Evolutionary conservation across 345 rosid species (phyloP).

Genomic region (Heritiera littoralis): DNA sequence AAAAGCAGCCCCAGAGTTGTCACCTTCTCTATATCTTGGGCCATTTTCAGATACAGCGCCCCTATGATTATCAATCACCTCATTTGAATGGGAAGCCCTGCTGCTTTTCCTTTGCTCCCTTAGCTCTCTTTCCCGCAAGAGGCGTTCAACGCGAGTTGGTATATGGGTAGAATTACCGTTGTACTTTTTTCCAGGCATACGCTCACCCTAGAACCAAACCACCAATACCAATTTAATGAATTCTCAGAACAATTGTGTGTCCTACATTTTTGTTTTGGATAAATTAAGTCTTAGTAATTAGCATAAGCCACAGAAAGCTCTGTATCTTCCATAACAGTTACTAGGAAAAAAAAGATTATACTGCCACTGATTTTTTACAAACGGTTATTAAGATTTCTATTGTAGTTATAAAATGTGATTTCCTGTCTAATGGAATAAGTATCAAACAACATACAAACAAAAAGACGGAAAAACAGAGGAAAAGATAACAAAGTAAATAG

Average conservation of each 20-base stretch:
- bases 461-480: conserved; percentile 29
- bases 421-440: conserved; percentile 24
- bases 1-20: conserved; percentile 47
- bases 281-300: conserved; percentile 22
- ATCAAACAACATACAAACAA: conserved; percentile 26
- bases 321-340: conserved; percentile 24
- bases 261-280: conserved; percentile 55
- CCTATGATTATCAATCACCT: conserved; percentile 42
- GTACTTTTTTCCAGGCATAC: conserved; percentile 94
- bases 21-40: conserved; percentile 49
- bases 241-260: conserved; percentile 33
- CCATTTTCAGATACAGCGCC: conserved; percentile 53
- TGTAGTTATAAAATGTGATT: conserved; percentile 23
- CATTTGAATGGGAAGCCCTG: conserved; percentile 52
- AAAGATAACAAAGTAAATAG: conserved; percentile 42
- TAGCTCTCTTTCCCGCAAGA: conserved; percentile 70
- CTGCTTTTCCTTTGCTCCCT: conserved; percentile 67
- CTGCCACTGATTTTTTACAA: conserved; percentile 27
- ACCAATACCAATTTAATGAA: conserved; percentile 30
- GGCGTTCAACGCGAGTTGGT: conserved; percentile 73
- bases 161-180: conserved; percentile 56
- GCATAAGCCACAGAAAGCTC: conserved; percentile 30
- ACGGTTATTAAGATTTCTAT: conserved; percentile 30
- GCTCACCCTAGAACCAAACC: conserved; percentile 53
- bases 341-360: not conserved